Conservation (phyloP, 1,139 yeast genomes). For the Scheffersomyces quercinus region DNA sequence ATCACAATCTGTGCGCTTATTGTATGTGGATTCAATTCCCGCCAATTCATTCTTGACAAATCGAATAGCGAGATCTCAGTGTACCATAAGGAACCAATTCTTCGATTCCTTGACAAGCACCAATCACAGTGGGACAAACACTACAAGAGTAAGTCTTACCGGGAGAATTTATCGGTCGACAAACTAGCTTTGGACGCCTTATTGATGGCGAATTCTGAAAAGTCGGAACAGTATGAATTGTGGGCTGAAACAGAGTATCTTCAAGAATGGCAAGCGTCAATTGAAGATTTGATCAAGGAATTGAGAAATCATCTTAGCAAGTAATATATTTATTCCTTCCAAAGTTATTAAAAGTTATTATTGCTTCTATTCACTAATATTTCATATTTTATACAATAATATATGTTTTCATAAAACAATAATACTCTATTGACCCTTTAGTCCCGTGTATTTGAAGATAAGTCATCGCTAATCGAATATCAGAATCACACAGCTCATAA, state of each 20-base stretch:
- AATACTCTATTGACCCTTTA: too few species aligned
- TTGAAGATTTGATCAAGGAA: background rate
- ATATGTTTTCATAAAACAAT: too few species aligned
- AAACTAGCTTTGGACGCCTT: background rate
- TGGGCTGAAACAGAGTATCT: conserved; percentile 2
- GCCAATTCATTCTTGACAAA: background rate
- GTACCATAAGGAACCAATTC: background rate
- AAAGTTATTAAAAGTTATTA: too few species aligned
- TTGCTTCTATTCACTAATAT: too few species aligned
- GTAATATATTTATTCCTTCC: too few species aligned
- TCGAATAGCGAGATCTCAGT: background rate
- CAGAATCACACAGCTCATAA: too few species aligned
- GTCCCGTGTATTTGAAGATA: too few species aligned
- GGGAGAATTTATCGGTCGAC: background rate
- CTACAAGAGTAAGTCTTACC: background rate
- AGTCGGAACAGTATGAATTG: conserved; percentile 3
- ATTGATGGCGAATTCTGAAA: background rate
- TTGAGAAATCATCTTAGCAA: background rate
- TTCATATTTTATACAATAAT: too few species aligned
- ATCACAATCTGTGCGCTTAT: conserved; percentile 1
- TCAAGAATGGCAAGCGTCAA: conserved; percentile 1
- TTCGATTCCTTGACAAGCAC: background rate
- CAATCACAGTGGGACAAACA: background rate
- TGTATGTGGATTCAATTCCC: conserved; percentile 1
- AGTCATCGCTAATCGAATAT: too few species aligned